phyloP scores from a whole-genome alignment of 78 protist species.

The Cavenderia fasciculata region DNA sequence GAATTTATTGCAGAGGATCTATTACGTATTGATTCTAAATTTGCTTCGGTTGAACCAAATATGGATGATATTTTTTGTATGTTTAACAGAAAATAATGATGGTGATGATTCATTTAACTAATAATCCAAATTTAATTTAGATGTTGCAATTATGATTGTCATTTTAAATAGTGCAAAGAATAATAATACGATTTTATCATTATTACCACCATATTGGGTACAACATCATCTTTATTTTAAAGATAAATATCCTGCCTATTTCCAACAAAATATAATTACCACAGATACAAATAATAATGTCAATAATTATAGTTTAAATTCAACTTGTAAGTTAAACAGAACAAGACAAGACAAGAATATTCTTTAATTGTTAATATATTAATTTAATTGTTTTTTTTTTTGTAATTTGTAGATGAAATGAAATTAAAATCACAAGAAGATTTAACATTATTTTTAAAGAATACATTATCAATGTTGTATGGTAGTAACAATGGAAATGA shows the following conservation, averaged over 20 bases:
- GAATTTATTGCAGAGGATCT: conserved; percentile 73
- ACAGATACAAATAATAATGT: no score
- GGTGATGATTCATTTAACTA: neutral
- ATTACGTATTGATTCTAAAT: conserved; percentile 43
- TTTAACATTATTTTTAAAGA: conserved; percentile 24
- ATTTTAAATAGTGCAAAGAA: conserved; percentile 35
- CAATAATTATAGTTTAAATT: no score
- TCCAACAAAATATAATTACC: conserved; percentile 47
- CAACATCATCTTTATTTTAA: conserved; percentile 74
- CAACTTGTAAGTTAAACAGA: no score
- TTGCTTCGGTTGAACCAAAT: conserved; percentile 74
- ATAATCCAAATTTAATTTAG: neutral
- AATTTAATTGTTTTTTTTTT: neutral
- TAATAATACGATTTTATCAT: conserved; percentile 2
- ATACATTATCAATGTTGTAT: conserved; percentile 22
- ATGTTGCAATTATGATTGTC: conserved; percentile 67
- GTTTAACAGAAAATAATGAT: neutral
- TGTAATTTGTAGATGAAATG: neutral
- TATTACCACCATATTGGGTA: conserved; percentile 47
- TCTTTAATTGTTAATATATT: no score
- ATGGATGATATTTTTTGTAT: conserved; percentile 73
- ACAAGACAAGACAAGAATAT: no score
- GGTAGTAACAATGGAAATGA: neutral
- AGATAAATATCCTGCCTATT: conserved; percentile 74
- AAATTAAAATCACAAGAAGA: conserved; percentile 23